Conservation (phyloP, 2,329 filamentous ascomycete species). For the Aspergillus sp. region DNA sequence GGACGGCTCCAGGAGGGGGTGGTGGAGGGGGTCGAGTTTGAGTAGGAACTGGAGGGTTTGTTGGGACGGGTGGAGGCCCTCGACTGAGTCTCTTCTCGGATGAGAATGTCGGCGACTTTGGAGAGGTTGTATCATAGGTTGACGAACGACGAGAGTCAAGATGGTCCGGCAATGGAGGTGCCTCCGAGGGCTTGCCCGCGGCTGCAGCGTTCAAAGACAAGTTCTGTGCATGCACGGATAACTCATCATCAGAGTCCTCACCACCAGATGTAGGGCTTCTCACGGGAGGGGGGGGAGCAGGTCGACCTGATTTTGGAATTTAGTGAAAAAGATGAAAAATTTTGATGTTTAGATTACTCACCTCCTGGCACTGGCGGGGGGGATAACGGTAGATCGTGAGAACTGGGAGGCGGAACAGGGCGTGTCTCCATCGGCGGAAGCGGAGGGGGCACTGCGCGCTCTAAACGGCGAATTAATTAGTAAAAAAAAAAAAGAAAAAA, state of each 20-base stretch:
- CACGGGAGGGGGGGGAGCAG: constrained; percentile 51
- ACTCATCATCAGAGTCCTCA: constrained; percentile 86
- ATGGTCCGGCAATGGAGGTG: constrained; percentile 44
- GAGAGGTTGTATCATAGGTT: constrained; percentile 46
- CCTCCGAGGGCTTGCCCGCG: constrained; percentile 43
- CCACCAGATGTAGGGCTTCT: constrained; percentile 65
- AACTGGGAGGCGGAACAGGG: constrained; percentile 37
- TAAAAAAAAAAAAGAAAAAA: not conserved
- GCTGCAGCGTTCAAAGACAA: constrained; percentile 45
- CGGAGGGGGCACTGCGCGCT: constrained; percentile 46
- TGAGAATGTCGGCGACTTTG: constrained; percentile 29
- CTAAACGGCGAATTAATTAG: constrained; percentile 29
- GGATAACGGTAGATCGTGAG: constrained; percentile 35
- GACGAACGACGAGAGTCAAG: constrained; percentile 39
- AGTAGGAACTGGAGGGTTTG: constrained; percentile 38
- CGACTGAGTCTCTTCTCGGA: constrained; percentile 45
- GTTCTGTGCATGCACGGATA: constrained; percentile 57
- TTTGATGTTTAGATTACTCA: constrained; percentile 44
- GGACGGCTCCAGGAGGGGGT: constrained; percentile 53
- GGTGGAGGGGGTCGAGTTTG: constrained; percentile 67
- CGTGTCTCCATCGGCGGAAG: constrained; percentile 43
- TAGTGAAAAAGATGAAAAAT: not conserved
- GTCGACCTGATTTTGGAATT: constrained; percentile 52
- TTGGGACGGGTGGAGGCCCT: constrained; percentile 42
- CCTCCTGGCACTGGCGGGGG: constrained; percentile 50